Conservation (phyloP, 441 rosid species). For the Erysimum cheiri region DNA sequence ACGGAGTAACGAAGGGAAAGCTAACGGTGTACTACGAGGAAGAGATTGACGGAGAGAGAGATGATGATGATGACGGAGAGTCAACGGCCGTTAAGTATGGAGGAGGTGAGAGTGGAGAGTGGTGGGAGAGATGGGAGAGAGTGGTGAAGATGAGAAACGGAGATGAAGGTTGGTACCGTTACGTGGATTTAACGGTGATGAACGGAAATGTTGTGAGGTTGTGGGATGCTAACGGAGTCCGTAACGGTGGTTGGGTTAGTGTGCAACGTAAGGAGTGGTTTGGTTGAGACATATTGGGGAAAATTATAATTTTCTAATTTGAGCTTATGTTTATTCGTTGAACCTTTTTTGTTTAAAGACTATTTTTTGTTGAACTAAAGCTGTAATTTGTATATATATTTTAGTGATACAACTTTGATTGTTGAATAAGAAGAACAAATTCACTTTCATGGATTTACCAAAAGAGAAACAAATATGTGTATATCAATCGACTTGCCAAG, state of each 20-base stretch:
- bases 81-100: constrained; percentile 33
- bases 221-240: constrained; percentile 58
- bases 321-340: constrained; percentile 6
- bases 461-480: too few species aligned
- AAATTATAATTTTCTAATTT: neutral
- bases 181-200: constrained; percentile 43
- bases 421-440: constrained; percentile 9
- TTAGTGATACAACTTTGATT: constrained; percentile 25
- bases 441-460: neutral
- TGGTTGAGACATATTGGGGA: neutral
- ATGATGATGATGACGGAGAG: constrained; percentile 16
- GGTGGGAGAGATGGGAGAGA: constrained; percentile 40
- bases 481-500: too few species aligned
- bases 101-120: constrained; percentile 36
- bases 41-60: constrained; percentile 35
- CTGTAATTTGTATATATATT: constrained; percentile 28
- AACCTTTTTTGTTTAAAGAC: constrained; percentile 4
- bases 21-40: constrained; percentile 40
- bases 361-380: constrained; percentile 12
- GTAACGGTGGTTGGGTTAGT: constrained; percentile 24
- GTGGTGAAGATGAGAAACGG: constrained; percentile 48
- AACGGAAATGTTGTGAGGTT: constrained; percentile 77
- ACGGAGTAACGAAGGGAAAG: constrained; percentile 50
- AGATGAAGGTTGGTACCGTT: constrained; percentile 59
- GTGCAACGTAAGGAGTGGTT: constrained; percentile 31